Percentiles rank a stretch among this genome's conserved stretches.
These are phyloP conservation scores for Ogataea nakhonphanomensis DNA, from an alignment of 805 yeast genomes.

Conservation along the genomic window DNA sequence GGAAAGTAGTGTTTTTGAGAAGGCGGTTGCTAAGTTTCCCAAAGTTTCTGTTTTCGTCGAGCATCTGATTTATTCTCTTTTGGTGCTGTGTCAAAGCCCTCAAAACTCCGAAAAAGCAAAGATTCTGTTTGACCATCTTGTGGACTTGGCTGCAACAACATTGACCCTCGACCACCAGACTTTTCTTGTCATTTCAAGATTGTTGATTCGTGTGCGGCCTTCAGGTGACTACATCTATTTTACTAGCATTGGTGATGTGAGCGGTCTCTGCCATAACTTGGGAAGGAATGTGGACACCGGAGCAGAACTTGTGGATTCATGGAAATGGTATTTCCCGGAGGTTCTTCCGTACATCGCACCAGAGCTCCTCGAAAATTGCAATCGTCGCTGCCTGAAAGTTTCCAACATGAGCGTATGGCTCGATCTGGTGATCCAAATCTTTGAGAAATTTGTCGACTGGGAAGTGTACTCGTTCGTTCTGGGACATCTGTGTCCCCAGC, in stretches of 20 bases:
- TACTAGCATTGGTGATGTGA: slow-evolving; percentile 56
- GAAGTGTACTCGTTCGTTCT: slow-evolving; percentile 63
- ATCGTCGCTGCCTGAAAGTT: slow-evolving; percentile 24
- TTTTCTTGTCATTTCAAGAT: slow-evolving; percentile 47
- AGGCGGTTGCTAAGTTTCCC: slow-evolving; percentile 6
- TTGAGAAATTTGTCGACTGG: slow-evolving; percentile 61
- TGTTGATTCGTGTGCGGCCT: slow-evolving; percentile 51
- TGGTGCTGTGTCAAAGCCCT: slow-evolving; percentile 17
- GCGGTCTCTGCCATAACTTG: slow-evolving; percentile 59
- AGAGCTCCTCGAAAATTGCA: slow-evolving; percentile 39
- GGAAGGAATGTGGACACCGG: slow-evolving; percentile 42
- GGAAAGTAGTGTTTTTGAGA: slow-evolving; percentile 6
- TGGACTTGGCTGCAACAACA: slow-evolving; percentile 11
- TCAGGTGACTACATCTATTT: slow-evolving; percentile 43
- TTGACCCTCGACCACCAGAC: slow-evolving; percentile 20
- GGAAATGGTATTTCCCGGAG: slow-evolving; percentile 64
- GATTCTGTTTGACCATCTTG: slow-evolving; percentile 8
- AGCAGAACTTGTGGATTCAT: slow-evolving; percentile 20
- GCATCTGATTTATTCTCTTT: slow-evolving; percentile 13
- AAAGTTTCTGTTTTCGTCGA: slow-evolving; percentile 3
- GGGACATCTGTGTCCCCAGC: slow-evolving; percentile 69
- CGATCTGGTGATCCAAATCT: slow-evolving; percentile 42
- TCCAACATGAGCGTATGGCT: slow-evolving; percentile 51
- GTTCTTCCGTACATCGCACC: slow-evolving; percentile 45
- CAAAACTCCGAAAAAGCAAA: slow-evolving; percentile 12